Evolutionary conservation across 2,329 filamentous ascomycete species (phyloP), one percentile per base, ranked within the genome.

Genomic region (Emmonsia crescens): DNA sequence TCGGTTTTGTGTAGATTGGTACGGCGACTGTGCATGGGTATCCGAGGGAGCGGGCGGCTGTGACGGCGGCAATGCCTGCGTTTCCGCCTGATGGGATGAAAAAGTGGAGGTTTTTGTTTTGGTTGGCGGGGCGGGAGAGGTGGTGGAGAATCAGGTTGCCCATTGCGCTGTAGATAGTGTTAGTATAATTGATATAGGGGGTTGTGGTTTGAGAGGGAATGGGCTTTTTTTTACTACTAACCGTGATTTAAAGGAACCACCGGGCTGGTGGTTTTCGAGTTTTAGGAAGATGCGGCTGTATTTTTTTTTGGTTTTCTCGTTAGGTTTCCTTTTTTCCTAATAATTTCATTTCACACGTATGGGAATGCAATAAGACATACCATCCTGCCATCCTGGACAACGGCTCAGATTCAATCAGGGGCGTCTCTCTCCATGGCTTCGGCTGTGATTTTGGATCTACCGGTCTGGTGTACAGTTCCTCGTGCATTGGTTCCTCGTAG

Each of bases 81-180:
- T 96, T 96, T 62, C 91, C 91, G 62, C 89, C 90, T 2, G 85
- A 89, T 14, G 87, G 88, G 70, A 83, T 88, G 77, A 89, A 94
- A 80, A 94, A 93, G 77, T 89, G 88, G 21, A 77, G 70, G 52
- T 78, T 75, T 61, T 77, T 75, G 70, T 72, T 74, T 60, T 67
- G 61, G 66, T 75, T 72, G 61, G 72, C 70, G 33, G 77, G 74
- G 54, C 76, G 73, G 61, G 76, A 68, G 62, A 79, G 72, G 67
- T 77, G 72, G 2, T 79, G 77, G 59, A 85, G 79, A 72, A 91
- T 86, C 71, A 89, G 82, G 73, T 89, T 83, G 57, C 89, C 89
- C 64, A 93, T 84, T 36, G 88, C 89, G 66, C 75, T 66, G 60
- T 36, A 51, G 24, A 21, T 40, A 14, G 4, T 31, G 57, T 38